Conservation (phyloP, 768 basidiomycete genomes). For the Atractiella rhizophila region DNA sequence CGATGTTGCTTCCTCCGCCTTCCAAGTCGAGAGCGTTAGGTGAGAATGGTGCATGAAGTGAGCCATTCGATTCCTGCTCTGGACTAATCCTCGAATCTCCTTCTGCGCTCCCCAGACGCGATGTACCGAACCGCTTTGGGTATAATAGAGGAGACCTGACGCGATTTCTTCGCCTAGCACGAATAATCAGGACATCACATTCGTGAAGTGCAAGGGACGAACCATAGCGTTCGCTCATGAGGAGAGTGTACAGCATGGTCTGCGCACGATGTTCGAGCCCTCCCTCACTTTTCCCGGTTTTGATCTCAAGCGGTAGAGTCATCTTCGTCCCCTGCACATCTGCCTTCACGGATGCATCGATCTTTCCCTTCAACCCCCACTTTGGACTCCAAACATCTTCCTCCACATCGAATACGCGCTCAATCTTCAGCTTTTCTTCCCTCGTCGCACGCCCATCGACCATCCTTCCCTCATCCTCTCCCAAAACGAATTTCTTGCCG, state of each 20-base stretch:
- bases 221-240: conserved; percentile 70
- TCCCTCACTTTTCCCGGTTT: conserved; percentile 57
- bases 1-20: too few species aligned
- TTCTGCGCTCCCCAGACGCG: conserved; percentile 52
- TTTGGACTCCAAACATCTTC: conserved; percentile 95
- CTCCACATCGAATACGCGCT: conserved; percentile 39
- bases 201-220: conserved; percentile 6
- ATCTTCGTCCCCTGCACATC: conserved; percentile 29
- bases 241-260: conserved; percentile 83
- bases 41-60: conserved; percentile 29
- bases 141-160: conserved; percentile 75
- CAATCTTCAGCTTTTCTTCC: conserved; percentile 20
- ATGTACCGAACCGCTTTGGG: conserved; percentile 66
- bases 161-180: conserved; percentile 38
- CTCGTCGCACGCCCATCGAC: too few species aligned
- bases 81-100: conserved; percentile 62
- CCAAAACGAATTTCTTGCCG: too few species aligned
- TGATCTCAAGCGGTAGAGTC: conserved; percentile 63
- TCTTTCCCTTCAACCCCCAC: conserved; percentile 82
- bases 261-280: conserved; percentile 88
- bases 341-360: conserved; percentile 66
- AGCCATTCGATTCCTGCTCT: conserved; percentile 60
- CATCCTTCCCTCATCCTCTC: too few species aligned
- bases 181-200: not conserved
- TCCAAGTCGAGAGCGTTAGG: not conserved